Conservation (phyloP, 257 asterid genomes). For the Echium plantagineum region DNA sequence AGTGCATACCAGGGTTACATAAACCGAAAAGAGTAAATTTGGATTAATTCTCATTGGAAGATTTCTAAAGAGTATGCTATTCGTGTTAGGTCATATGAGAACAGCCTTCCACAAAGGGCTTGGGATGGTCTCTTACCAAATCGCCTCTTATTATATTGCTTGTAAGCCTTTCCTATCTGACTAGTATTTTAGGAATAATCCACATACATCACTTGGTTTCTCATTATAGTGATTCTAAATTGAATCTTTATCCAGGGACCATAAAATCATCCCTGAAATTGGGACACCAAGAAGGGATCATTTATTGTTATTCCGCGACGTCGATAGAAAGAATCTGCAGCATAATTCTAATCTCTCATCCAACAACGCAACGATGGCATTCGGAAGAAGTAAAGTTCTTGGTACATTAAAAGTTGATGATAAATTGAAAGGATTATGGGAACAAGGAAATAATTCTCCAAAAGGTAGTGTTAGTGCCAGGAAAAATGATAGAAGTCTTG, state of each 20-base stretch:
- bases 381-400: slow-evolving; percentile 31
- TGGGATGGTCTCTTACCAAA: slow-evolving; percentile 51
- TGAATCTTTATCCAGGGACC: slow-evolving; percentile 39
- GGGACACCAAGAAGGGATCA: slow-evolving; percentile 64
- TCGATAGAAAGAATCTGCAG: slow-evolving; percentile 20
- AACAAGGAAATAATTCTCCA: slow-evolving; percentile 7
- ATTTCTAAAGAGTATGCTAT: neutral
- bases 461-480: slow-evolving; percentile 15
- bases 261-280: slow-evolving; percentile 29
- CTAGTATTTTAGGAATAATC: neutral
- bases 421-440: slow-evolving; percentile 14
- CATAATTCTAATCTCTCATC: slow-evolving; percentile 13
- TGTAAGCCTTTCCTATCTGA: slow-evolving; percentile 24
- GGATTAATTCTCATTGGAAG: neutral
- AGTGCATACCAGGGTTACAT: neutral
- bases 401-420: slow-evolving; percentile 24
- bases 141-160: slow-evolving; percentile 63
- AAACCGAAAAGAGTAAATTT: neutral
- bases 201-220: neutral
- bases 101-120: slow-evolving; percentile 35
- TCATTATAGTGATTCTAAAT: neutral
- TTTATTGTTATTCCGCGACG: slow-evolving; percentile 35
- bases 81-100: slow-evolving; percentile 33
- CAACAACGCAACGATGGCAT: slow-evolving; percentile 16
- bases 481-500: slow-evolving; percentile 13